phyloP scores from a whole-genome alignment of 805 yeast genomes.

The Candida koratica region DNA sequence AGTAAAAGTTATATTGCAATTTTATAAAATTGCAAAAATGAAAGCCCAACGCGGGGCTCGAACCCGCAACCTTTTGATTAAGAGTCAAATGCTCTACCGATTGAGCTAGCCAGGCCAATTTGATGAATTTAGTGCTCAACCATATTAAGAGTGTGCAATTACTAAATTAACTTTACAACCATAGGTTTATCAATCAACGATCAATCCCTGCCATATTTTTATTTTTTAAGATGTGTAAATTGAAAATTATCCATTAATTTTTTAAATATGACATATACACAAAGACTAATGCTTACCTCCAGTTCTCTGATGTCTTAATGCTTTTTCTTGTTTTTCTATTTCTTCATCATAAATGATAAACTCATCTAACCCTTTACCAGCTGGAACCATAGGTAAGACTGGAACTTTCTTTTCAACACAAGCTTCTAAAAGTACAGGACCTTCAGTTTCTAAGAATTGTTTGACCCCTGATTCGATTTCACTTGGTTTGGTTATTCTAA shows the following conservation, averaged over 20 bases:
- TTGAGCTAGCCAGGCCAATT: slow-evolving; percentile 26
- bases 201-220: too few species aligned
- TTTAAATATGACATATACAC: not conserved
- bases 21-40: too few species aligned
- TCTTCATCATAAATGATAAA: slow-evolving; percentile 83
- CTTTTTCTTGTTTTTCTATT: slow-evolving; percentile 67
- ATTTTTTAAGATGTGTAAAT: slow-evolving; percentile 1
- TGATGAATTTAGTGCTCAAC: too few species aligned
- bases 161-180: too few species aligned
- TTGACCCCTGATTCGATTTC: slow-evolving; percentile 48
- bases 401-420: slow-evolving; percentile 90
- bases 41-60: slow-evolving; percentile 31
- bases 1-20: too few species aligned
- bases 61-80: slow-evolving; percentile 27
- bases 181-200: too few species aligned
- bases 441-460: slow-evolving; percentile 69
- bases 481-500: slow-evolving; percentile 65
- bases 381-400: slow-evolving; percentile 97
- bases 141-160: too few species aligned
- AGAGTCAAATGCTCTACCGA: slow-evolving; percentile 24
- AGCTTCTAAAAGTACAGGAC: slow-evolving; percentile 90
- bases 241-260: slow-evolving; percentile 2
- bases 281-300: slow-evolving; percentile 53
- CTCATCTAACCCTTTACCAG: slow-evolving; percentile 91
- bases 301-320: slow-evolving; percentile 68